Percentiles rank a stretch among this genome's conserved stretches.
These are phyloP conservation scores for Plasmopara viticola DNA, from an alignment of 352 stramenopile species.

Conservation along the genomic window DNA sequence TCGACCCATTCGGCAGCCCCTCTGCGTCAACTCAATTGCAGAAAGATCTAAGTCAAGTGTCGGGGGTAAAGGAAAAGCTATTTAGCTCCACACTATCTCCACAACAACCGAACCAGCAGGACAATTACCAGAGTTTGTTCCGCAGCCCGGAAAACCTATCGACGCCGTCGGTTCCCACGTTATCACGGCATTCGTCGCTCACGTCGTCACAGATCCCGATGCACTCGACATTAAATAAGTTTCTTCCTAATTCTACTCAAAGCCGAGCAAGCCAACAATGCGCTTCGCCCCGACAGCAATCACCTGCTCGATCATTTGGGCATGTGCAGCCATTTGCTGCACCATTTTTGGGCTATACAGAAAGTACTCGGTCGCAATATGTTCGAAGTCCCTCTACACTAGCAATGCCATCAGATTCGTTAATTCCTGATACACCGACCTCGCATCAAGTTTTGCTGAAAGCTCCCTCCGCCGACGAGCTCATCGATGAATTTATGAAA, in stretches of 20 bases:
- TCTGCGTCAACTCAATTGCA: slow-evolving; percentile 28
- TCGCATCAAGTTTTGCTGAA: slow-evolving; percentile 18
- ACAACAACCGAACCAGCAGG: slow-evolving; percentile 25
- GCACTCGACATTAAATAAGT: slow-evolving; percentile 9
- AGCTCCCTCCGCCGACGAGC: slow-evolving; percentile 35
- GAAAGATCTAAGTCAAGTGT: slow-evolving; percentile 8
- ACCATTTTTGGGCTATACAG: slow-evolving; percentile 59
- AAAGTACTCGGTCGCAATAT: slow-evolving; percentile 41
- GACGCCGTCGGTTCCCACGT: slow-evolving; percentile 5
- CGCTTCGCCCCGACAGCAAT: slow-evolving; percentile 16
- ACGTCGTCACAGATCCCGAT: slow-evolving; percentile 37
- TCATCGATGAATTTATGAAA: slow-evolving; percentile 64
- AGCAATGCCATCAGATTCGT: too few species aligned
- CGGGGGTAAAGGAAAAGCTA: background rate
- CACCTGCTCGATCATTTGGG: slow-evolving; percentile 21
- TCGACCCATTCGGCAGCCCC: background rate
- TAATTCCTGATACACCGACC: slow-evolving; percentile 1
- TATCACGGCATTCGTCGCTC: slow-evolving; percentile 23
- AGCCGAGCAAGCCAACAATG: slow-evolving; percentile 18
- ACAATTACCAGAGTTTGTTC: slow-evolving; percentile 42
- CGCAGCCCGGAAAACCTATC: slow-evolving; percentile 21
- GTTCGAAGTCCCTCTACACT: slow-evolving; percentile 17
- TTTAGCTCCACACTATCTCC: background rate
- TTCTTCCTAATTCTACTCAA: slow-evolving; percentile 11
- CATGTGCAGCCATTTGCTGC: slow-evolving; percentile 54